Evolutionary conservation across 208 protist genomes (phyloP).

Genomic region (Crithidia fasciculata): DNA sequence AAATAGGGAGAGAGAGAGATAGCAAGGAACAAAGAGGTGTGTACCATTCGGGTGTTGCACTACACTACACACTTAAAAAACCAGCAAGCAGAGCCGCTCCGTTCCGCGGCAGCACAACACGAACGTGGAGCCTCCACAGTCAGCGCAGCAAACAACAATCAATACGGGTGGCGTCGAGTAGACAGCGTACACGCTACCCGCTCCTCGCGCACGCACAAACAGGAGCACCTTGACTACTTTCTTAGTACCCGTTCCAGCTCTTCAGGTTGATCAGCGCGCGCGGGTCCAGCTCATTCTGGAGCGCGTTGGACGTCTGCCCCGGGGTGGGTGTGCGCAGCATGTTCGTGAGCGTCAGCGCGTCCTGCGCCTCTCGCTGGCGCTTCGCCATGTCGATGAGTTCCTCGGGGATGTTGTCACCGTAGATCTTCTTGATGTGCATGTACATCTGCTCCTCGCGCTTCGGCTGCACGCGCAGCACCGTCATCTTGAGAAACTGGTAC

Average conservation of each 20-base stretch:
- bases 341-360: constrained; percentile 76
- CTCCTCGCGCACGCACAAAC: too few relatives aligned
- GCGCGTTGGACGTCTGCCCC: constrained; percentile 73
- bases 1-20: too few relatives aligned
- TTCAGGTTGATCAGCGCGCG: constrained; percentile 60
- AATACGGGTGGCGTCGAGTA: too few relatives aligned
- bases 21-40: too few relatives aligned
- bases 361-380: constrained; percentile 79
- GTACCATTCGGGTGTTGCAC: too few relatives aligned
- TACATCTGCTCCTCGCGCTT: constrained; percentile 91
- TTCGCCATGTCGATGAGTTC: constrained; percentile 66
- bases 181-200: too few relatives aligned
- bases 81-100: too few relatives aligned
- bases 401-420: constrained; percentile 79
- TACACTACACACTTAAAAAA: too few relatives aligned
- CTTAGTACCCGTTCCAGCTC: constrained; percentile 78
- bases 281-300: constrained; percentile 84
- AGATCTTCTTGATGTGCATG: constrained; percentile 64
- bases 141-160: too few relatives aligned
- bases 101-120: neutral
- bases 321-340: constrained; percentile 82
- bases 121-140: neutral
- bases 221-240: neutral
- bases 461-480: constrained; percentile 74
- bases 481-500: constrained; percentile 83